Conservation (phyloP, 495 filamentous ascomycete genomes). For the Xylaria acuta region DNA sequence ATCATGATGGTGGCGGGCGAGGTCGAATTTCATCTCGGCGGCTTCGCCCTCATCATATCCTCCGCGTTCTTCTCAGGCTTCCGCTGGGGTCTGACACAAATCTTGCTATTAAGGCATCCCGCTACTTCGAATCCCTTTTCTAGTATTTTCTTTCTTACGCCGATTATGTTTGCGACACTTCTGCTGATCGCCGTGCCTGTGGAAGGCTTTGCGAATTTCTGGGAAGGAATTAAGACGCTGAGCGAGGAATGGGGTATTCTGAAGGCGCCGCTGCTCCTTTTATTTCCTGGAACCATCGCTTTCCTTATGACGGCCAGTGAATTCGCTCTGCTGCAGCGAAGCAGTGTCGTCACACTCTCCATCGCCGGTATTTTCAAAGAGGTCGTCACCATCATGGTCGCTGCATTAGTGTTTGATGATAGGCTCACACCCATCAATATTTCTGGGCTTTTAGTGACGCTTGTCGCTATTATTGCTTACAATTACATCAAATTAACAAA, state of each 20-base stretch:
- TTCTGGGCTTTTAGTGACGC: constrained; percentile 84
- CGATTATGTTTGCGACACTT: constrained; percentile 91
- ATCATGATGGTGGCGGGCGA: constrained; percentile 99
- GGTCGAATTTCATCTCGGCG: constrained; percentile 85
- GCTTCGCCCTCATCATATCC: constrained; percentile 89
- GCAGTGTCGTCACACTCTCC: constrained; percentile 91
- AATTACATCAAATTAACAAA: constrained; percentile 93
- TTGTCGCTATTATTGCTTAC: constrained; percentile 83
- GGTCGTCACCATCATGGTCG: constrained; percentile 92
- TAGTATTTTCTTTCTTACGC: constrained; percentile 94
- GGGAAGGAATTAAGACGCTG: constrained; percentile 66
- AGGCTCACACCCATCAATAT: constrained; percentile 88
- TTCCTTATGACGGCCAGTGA: constrained; percentile 97
- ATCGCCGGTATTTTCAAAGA: constrained; percentile 99
- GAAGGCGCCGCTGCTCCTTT: constrained; percentile 65
- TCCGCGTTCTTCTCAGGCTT: constrained; percentile 96
- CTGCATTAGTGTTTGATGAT: constrained; percentile 88
- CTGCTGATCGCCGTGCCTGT: constrained; percentile 81
- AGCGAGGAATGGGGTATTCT: constrained; percentile 67
- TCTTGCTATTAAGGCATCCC: constrained; percentile 90
- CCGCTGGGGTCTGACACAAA: constrained; percentile 96
- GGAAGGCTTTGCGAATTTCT: constrained; percentile 75
- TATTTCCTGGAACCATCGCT: constrained; percentile 91
- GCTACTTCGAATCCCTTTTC: constrained; percentile 97
- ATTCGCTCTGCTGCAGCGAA: constrained; percentile 93